Conservation (phyloP, 2,329 filamentous ascomycete species). For the Dactylonectria macrodidyma region DNA sequence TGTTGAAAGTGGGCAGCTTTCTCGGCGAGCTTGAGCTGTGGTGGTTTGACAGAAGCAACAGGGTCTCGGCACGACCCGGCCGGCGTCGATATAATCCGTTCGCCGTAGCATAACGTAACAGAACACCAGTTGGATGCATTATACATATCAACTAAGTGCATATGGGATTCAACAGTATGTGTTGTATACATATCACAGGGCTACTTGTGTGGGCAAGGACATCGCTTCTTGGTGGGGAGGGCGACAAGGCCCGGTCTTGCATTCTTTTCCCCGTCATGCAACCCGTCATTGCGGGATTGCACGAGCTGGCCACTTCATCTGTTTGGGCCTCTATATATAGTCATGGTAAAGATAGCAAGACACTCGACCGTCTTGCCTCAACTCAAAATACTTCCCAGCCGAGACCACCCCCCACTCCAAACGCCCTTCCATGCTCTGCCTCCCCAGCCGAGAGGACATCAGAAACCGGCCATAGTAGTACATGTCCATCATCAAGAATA, state of each 20-base stretch:
- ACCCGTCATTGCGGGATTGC: conserved; percentile 36
- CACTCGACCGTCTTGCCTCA: conserved; percentile 22
- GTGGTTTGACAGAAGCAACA: background rate
- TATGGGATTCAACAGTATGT: background rate
- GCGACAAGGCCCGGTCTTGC: conserved; percentile 39
- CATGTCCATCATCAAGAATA: conserved; percentile 45
- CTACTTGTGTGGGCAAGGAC: too few species aligned
- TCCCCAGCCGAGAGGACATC: conserved; percentile 47
- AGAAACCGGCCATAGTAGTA: conserved; percentile 48
- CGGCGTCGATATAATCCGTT: background rate
- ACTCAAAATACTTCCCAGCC: conserved; percentile 19
- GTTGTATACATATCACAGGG: background rate
- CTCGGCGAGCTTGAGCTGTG: background rate
- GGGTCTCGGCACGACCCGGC: conserved; percentile 6
- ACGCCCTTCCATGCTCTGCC: conserved; percentile 49
- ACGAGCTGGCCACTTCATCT: conserved; percentile 36
- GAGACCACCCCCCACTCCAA: conserved; percentile 35
- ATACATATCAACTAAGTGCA: background rate
- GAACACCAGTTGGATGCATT: background rate
- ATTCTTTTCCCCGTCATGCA: conserved; percentile 41
- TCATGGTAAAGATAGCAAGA: conserved; percentile 29
- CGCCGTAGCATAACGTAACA: background rate
- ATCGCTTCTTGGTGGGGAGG: conserved; percentile 31
- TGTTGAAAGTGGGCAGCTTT: background rate
- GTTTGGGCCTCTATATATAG: conserved; percentile 46